These are phyloP conservation scores for Stylosanthes scabra DNA, from an alignment of 331 rosid species.

Conservation along the genomic window DNA sequence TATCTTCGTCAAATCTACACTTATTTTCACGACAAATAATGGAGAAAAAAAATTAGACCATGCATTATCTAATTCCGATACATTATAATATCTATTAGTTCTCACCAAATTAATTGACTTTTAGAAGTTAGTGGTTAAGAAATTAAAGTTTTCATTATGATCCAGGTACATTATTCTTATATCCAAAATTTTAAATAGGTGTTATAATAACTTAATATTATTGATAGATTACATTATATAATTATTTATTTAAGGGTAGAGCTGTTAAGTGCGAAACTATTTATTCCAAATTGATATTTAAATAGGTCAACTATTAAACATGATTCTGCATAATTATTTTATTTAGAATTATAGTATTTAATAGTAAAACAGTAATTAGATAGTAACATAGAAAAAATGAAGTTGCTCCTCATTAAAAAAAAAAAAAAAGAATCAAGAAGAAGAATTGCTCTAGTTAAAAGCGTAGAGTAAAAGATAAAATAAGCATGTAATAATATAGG, in stretches of 20 bases:
- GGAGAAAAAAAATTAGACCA: background rate
- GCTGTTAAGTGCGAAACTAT: too few relatives aligned
- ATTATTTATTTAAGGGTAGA: too few relatives aligned
- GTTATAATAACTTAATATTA: background rate
- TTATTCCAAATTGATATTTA: too few relatives aligned
- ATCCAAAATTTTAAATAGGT: background rate
- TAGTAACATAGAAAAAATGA: too few relatives aligned
- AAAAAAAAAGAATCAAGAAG: too few relatives aligned
- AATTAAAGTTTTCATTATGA: background rate
- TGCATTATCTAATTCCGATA: background rate
- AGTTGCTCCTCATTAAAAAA: background rate
- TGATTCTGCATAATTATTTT: too few relatives aligned
- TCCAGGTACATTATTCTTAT: background rate
- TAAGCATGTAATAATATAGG: background rate
- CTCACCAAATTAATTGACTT: background rate
- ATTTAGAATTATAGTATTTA: too few relatives aligned
- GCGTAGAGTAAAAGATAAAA: conserved; percentile 20
- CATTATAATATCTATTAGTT: background rate
- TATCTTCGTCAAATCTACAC: background rate
- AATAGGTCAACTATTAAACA: too few relatives aligned
- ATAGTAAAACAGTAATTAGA: too few relatives aligned
- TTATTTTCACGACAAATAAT: background rate
- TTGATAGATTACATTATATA: background rate
- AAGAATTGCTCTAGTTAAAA: background rate
- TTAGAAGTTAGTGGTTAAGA: background rate